Conservation (phyloP, 495 filamentous ascomycete species). For the Podospora tetraspora region DNA sequence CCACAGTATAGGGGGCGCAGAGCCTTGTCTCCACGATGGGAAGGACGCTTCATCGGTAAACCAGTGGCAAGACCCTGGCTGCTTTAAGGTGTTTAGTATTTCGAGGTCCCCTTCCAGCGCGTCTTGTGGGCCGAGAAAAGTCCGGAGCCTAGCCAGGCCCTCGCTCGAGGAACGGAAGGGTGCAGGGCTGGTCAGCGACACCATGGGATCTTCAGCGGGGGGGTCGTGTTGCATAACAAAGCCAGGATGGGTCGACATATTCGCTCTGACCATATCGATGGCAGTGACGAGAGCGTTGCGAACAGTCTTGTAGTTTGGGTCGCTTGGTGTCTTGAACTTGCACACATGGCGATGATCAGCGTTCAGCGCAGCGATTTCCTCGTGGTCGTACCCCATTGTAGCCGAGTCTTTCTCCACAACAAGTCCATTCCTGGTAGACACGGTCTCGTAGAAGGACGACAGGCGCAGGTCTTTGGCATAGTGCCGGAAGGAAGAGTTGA, state of each 20-base stretch:
- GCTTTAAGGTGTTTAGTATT: constrained; percentile 11
- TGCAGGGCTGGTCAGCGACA: no score
- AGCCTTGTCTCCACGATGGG: constrained; percentile 14
- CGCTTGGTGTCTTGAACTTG: constrained; percentile 26
- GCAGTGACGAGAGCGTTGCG: constrained; percentile 29
- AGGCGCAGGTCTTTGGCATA: constrained; percentile 19
- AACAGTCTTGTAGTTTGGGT: constrained; percentile 29
- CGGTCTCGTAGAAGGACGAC: constrained; percentile 33
- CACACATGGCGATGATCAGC: constrained; percentile 35
- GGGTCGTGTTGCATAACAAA: no score
- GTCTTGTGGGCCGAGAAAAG: constrained; percentile 1
- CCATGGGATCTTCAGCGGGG: no score
- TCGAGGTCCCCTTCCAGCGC: constrained; percentile 18
- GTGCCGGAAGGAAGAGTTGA: constrained; percentile 33
- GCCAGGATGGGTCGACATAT: neutral
- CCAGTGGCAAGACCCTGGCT: constrained; percentile 28
- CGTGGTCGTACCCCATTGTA: constrained; percentile 28
- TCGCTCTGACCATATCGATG: constrained; percentile 22
- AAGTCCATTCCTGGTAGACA: constrained; percentile 20
- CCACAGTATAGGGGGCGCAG: constrained; percentile 21
- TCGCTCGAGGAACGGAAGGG: neutral
- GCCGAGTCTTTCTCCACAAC: constrained; percentile 32
- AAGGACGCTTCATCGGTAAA: constrained; percentile 17
- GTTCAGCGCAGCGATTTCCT: constrained; percentile 27
- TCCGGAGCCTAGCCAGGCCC: neutral